These are phyloP conservation scores for Isatis tinctoria DNA, from an alignment of 345 rosid species.

Conservation along the genomic window DNA sequence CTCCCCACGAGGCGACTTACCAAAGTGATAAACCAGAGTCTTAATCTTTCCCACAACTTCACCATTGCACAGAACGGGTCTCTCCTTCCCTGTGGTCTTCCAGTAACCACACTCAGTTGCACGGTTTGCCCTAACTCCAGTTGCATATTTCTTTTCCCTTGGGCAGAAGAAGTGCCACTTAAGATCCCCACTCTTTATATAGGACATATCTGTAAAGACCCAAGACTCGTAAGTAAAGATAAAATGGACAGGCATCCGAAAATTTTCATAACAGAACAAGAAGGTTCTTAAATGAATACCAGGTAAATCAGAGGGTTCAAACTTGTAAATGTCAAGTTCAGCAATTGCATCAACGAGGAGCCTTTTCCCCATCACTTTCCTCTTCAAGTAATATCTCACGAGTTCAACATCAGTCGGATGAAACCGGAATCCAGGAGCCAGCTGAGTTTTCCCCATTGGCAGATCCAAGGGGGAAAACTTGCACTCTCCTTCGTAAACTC, in stretches of 20 bases:
- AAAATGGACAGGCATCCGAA: not conserved
- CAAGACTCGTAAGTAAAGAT: not conserved
- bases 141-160: conserved; percentile 52
- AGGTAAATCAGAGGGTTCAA: conserved; percentile 64
- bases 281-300: conserved; percentile 8
- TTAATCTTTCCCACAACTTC: conserved; percentile 58
- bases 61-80: conserved; percentile 35
- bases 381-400: conserved; percentile 59
- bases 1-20: conserved; percentile 47
- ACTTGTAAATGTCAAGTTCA: conserved; percentile 59
- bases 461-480: conserved; percentile 33
- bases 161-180: conserved; percentile 92
- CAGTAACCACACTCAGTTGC: conserved; percentile 63
- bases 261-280: not conserved
- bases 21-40: conserved; percentile 61
- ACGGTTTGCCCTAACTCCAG: conserved; percentile 54
- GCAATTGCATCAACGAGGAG: conserved; percentile 45
- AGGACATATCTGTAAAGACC: conserved; percentile 33
- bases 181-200: conserved; percentile 46
- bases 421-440: conserved; percentile 76
- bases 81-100: conserved; percentile 82
- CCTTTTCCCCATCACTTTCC: conserved; percentile 53
- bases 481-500: not conserved
- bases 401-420: conserved; percentile 80
- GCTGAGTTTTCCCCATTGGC: conserved; percentile 39